Percentiles rank a stretch among this genome's conserved stretches.
Conservation (phyloP, 106 monocot species). For the Xerophyta viscosa region DNA sequence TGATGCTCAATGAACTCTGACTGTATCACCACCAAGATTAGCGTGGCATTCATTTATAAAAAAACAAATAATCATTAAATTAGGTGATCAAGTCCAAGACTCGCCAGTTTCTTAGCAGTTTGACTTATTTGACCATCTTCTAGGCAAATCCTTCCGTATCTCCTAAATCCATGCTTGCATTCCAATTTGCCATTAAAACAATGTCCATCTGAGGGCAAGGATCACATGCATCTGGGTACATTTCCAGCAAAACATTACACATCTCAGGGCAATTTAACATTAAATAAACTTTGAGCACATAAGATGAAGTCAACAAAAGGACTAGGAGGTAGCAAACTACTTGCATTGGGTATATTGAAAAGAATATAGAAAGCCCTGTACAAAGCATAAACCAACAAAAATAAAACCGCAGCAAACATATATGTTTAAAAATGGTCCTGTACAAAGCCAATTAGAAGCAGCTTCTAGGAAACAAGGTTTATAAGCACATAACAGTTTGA, state of each 20-base stretch:
- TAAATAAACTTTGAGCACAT: neutral
- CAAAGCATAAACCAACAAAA: no score
- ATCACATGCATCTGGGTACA: slow-evolving; percentile 58
- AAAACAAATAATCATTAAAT: neutral
- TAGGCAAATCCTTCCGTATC: slow-evolving; percentile 53
- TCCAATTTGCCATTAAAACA: slow-evolving; percentile 56
- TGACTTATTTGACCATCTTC: slow-evolving; percentile 56
- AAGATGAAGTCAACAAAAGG: no score
- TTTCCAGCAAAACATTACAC: neutral
- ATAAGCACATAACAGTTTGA: no score
- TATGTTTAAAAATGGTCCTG: no score
- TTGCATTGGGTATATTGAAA: no score
- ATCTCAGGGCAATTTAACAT: neutral
- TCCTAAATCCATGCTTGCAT: slow-evolving; percentile 70
- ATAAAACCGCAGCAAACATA: no score
- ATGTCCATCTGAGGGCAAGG: slow-evolving; percentile 70
- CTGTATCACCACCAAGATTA: slow-evolving; percentile 35
- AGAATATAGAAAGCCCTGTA: no score
- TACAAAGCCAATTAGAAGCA: no score
- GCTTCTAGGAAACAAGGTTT: no score
- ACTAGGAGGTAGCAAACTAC: no score
- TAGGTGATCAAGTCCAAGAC: slow-evolving; percentile 5
- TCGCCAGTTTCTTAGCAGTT: slow-evolving; percentile 52
- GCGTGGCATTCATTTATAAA: neutral
- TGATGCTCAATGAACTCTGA: slow-evolving; percentile 36